Percentiles rank a stretch among this genome's conserved stretches.
Conservation (phyloP, 192 early-diverging fungal species). For the Coemansia guatemalensis region DNA sequence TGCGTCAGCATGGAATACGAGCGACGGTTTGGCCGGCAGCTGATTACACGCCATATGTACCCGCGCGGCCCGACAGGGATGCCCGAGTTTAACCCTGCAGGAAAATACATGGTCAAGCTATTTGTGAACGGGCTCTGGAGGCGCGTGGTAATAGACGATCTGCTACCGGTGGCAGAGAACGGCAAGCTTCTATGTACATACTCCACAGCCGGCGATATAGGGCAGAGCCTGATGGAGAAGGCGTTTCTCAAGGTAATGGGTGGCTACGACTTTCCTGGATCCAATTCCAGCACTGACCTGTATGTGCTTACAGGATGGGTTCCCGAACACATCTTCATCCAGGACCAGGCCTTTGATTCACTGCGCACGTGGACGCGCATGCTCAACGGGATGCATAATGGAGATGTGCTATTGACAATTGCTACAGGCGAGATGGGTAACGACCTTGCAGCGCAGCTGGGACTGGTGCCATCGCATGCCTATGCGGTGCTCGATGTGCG, state of each 20-base stretch:
- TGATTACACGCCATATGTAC: constrained; percentile 84
- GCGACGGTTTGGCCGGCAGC: constrained; percentile 66
- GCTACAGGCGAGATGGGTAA: constrained; percentile 78
- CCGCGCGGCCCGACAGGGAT: constrained; percentile 71
- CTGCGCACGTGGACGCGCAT: constrained; percentile 76
- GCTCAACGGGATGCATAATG: constrained; percentile 62
- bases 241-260: constrained; percentile 97
- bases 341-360: constrained; percentile 61
- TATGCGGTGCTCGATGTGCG: constrained; percentile 78
- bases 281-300: constrained; percentile 91
- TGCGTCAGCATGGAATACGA: constrained; percentile 85
- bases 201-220: constrained; percentile 58
- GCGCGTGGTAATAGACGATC: constrained; percentile 85
- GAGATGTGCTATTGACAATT: constrained; percentile 77
- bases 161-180: constrained; percentile 70
- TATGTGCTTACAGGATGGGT: constrained; percentile 92
- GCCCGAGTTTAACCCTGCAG: constrained; percentile 81
- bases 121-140: constrained; percentile 83
- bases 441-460: constrained; percentile 62
- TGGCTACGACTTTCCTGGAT: constrained; percentile 93
- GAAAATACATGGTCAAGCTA: constrained; percentile 87
- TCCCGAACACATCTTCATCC: constrained; percentile 86
- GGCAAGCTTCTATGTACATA: constrained; percentile 87
- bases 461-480: constrained; percentile 86
- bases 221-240: constrained; percentile 82